Percentiles rank a stretch among this genome's conserved stretches.
phyloP scores from a whole-genome alignment of 345 rosid genomes.

The Acer campestre region DNA sequence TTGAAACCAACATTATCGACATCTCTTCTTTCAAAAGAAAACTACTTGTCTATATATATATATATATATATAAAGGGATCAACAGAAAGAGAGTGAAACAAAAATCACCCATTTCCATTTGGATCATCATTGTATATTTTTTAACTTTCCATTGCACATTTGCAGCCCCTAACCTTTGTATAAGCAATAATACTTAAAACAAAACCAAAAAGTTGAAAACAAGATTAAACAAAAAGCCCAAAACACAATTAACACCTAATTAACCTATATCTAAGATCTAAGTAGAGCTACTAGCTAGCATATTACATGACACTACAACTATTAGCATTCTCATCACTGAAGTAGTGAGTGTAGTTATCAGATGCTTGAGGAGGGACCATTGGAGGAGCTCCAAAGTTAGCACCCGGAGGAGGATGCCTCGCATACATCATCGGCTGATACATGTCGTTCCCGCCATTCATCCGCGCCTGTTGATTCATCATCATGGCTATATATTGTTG shows the following conservation, averaged over 20 bases:
- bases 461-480: constrained; percentile 57
- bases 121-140: constrained; percentile 16
- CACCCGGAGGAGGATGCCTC: constrained; percentile 55
- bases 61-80: too few relatives aligned
- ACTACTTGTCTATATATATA: too few relatives aligned
- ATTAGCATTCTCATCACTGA: constrained; percentile 87
- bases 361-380: constrained; percentile 41
- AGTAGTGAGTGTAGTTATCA: constrained; percentile 66
- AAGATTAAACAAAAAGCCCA: neutral
- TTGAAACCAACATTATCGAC: neutral
- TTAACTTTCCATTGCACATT: too few relatives aligned
- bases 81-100: neutral
- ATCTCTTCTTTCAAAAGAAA: constrained; percentile 11
- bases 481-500: constrained; percentile 69
- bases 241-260: neutral
- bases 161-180: neutral
- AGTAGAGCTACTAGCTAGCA: neutral
- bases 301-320: constrained; percentile 88
- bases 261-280: too few relatives aligned
- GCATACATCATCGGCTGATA: constrained; percentile 86
- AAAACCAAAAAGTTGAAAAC: neutral
- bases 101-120: constrained; percentile 20
- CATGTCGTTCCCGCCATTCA: constrained; percentile 59
- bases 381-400: constrained; percentile 51
- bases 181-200: constrained; percentile 6